Conservation (phyloP, 225 moss, liverwort and hornwort species). For the Polytrichum commune region DNA sequence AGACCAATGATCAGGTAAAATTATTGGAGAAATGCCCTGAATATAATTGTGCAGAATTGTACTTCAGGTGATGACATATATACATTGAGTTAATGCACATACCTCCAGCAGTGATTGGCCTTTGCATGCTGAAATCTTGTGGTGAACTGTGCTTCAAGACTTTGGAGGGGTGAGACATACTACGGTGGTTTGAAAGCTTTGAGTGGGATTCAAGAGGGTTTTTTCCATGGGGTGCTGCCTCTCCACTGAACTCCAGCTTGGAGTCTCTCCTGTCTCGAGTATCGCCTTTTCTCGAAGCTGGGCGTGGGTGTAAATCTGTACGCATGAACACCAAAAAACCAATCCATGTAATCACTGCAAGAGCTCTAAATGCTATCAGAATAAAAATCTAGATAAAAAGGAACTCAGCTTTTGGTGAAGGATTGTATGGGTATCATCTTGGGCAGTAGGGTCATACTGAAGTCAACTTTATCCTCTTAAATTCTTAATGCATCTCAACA, state of each 20-base stretch:
- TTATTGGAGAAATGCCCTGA: not conserved
- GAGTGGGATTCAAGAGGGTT: not conserved
- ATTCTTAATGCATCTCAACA: no score
- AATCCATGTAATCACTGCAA: no score
- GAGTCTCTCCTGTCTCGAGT: not conserved
- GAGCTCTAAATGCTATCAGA: no score
- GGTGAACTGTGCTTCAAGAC: not conserved
- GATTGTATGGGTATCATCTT: not conserved
- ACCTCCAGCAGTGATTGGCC: constrained; percentile 9
- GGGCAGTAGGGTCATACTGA: not conserved
- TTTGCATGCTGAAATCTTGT: not conserved
- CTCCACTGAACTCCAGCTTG: not conserved
- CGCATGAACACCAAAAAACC: no score
- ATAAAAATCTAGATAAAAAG: no score
- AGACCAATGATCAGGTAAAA: no score
- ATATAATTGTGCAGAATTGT: not conserved
- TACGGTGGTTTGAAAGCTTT: not conserved
- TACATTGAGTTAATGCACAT: not conserved
- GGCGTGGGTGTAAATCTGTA: not conserved
- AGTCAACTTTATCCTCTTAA: no score
- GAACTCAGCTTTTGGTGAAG: no score
- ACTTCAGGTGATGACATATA: not conserved
- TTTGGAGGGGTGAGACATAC: not conserved
- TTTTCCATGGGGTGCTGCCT: not conserved
- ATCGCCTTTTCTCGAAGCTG: not conserved